Conservation (phyloP, 1,284 basidiomycete species). For the Apiotrichum domesticum region DNA sequence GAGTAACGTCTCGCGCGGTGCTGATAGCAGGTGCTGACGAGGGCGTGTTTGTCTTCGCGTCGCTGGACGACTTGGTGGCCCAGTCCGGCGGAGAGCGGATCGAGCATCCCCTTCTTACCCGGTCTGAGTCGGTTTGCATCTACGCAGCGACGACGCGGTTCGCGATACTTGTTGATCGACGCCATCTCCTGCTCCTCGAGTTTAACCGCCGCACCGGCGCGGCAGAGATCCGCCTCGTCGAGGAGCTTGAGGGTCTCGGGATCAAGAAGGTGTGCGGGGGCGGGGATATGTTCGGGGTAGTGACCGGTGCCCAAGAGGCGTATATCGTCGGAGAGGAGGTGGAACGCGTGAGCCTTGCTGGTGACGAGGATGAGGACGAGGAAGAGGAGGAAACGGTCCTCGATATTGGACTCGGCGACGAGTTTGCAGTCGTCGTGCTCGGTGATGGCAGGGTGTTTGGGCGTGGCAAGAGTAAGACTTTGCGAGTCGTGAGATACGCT, state of each 20-base stretch:
- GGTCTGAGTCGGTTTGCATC: background rate
- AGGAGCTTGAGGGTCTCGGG: conserved; percentile 32
- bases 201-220: background rate
- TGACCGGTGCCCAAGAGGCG: background rate
- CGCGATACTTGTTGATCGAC: background rate
- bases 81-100: background rate
- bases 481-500: background rate
- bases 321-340: background rate
- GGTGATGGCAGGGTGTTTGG: conserved; percentile 20
- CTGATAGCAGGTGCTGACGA: too few relatives aligned
- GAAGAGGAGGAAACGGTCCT: background rate
- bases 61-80: background rate
- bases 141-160: background rate
- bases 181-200: conserved; percentile 22
- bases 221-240: conserved; percentile 9
- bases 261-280: conserved; percentile 17
- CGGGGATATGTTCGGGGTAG: background rate
- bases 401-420: conserved; percentile 26
- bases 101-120: background rate
- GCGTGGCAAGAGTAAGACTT: conserved; percentile 34
- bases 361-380: background rate
- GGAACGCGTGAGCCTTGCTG: conserved; percentile 12
- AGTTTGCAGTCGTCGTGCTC: conserved; percentile 28
- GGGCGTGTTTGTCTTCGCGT: background rate
- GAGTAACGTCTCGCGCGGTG: background rate